Base-by-base conservation (phyloP, 169 alveolate species). In the Plasmodium yoelii region DNA sequence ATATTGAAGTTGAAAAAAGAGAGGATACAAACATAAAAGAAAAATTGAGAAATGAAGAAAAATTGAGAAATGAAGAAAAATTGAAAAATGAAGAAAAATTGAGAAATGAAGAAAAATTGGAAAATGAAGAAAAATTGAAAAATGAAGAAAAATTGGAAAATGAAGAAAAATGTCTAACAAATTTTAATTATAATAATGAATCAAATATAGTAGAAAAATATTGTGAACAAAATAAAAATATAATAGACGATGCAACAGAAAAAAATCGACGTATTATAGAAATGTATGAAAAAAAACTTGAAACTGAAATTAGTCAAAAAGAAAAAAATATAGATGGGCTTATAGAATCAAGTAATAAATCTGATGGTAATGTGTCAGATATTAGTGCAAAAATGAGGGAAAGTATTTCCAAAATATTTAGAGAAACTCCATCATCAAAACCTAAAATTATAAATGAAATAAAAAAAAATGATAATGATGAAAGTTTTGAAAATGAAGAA, bases 371-470 rank as follows among this genome's bases (percentile, higher is more conserved):
- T 7, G 5, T 2, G 22, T 0, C 24, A 18, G 0, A 7, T 69
- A 69, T 15, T 8, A 49, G 63, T 51, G 39, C 49, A 13, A 18
- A 56, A 19, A 73, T 86, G 44, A 64, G 87, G 61, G 87, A 86
- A 34, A 71, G 51, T 15, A 73, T 86, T 72, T 26, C 92, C 1
- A 67, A 56, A 7, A 86, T 71, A 28, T 73, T 73, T 39, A 59
- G 57, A 15, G 92, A 86, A 47, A 24, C 63, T 0, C 92, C 92
- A 0, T 61, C 87, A 22, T 61, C 92, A 18, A 73, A 69, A 13
- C 87, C 87, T 10, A 86, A 61, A 46, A 73, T 72, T n/a, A 73
- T 72, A 60, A 86, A 69, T 46, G 92, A 72, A 65, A 59, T 72
- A 4, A 53, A 69, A 47, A 60, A 19, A 19, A 18, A 55, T 0